Base-by-base conservation (phyloP, 352 stramenopile species). In the Globisporangium nodosum region DNA sequence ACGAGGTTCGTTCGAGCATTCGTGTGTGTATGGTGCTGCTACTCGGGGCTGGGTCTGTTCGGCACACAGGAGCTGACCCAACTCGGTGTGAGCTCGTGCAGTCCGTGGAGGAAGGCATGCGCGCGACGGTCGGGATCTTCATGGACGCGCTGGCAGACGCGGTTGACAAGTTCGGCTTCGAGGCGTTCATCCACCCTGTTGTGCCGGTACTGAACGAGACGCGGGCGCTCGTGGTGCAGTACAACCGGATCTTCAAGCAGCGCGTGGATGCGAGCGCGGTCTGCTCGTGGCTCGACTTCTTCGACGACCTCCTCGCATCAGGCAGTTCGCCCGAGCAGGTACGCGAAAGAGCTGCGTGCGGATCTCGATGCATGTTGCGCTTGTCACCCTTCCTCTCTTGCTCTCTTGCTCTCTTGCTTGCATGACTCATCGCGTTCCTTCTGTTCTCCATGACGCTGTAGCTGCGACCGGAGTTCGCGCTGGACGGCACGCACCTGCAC, bases 131-230 rank as follows among this genome's bases (percentile, higher is more conserved):
- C 30, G 30, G 48, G 20, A 88, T 96, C 52, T 97, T 96, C 63
- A 87, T 97, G 71, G 61, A 82, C 5, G 66, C 65, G 6, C 53
- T 94, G 7, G 40, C 60, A 3, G 64, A 83, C 15, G 64, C 93
- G 31, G 65, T 85, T 13, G 35, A 64, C 33, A 69, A 82, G 46
- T 90, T 78, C 51, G 43, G 74, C 11, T 94, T 96, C 48, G 71
- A 92, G 33, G 67, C 64, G 4, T 86, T 72, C 40, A 81, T 97
- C 35, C 91, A 97, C 56, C 90, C 91, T 5, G 74, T 97, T 2
- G 80, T 94, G 8, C 91, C 91, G 0, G 91, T 97, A 1, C 73
- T 97, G 1, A 75, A 95, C n/a, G 85, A 95, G 51, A 97, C 90
- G 30, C 76, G 90, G 12, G 49, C 56, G 15, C 66, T 97, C 16